These are phyloP conservation scores for Nitzschia sp. DNA, from an alignment of 108 stramenopile species.

Conservation along the genomic window DNA sequence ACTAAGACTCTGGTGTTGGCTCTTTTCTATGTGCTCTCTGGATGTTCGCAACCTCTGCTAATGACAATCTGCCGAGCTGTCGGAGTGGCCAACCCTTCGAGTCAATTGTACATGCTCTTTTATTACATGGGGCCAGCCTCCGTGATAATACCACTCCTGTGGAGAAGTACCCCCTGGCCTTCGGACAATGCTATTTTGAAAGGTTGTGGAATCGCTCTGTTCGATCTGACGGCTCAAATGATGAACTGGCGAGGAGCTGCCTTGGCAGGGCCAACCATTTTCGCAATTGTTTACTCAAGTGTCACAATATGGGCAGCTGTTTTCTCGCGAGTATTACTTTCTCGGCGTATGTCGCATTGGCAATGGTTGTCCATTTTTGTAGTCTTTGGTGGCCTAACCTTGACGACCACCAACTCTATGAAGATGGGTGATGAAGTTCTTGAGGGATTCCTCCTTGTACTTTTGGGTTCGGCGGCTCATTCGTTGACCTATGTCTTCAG, in stretches of 20 bases:
- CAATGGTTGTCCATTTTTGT: slow-evolving; percentile 58
- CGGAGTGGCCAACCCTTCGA: slow-evolving; percentile 55
- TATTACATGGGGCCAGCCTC: slow-evolving; percentile 64
- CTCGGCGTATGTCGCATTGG: slow-evolving; percentile 33
- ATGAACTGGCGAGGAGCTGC: slow-evolving; percentile 69
- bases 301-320: slow-evolving; percentile 79
- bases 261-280: slow-evolving; percentile 71
- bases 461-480: slow-evolving; percentile 58
- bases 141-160: slow-evolving; percentile 18
- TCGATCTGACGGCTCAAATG: slow-evolving; percentile 56
- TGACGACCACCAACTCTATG: slow-evolving; percentile 51
- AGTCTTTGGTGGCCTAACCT: slow-evolving; percentile 59
- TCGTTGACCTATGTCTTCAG: slow-evolving; percentile 70
- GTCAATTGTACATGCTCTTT: slow-evolving; percentile 78
- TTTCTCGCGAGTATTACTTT: slow-evolving; percentile 51
- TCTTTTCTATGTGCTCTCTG: slow-evolving; percentile 59
- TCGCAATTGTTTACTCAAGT: slow-evolving; percentile 68
- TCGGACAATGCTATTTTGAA: slow-evolving; percentile 21
- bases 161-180: slow-evolving; percentile 25
- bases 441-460: slow-evolving; percentile 45
- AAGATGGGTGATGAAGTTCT: slow-evolving; percentile 43
- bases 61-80: slow-evolving; percentile 62
- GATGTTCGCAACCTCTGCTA: slow-evolving; percentile 70
- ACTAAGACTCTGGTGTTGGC: too few relatives aligned
- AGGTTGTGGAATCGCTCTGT: slow-evolving; percentile 52